These are phyloP conservation scores for Barnettozyma vustinii DNA, from an alignment of 805 yeast species.

Conservation along the genomic window DNA sequence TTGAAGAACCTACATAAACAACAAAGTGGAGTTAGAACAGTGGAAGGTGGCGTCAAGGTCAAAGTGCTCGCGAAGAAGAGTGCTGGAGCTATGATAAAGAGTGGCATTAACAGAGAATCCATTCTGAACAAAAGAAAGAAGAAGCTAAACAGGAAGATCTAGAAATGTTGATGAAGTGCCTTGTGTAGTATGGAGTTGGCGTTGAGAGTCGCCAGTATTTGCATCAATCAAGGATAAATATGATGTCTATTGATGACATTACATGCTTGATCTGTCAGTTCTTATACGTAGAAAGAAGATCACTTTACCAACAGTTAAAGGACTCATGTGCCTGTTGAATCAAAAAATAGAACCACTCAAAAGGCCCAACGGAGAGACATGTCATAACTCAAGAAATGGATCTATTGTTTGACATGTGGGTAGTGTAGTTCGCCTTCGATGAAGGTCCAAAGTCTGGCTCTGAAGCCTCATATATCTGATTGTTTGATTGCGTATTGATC, in stretches of 20 bases:
- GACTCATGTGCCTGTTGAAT: too few relatives aligned
- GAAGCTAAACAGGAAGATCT: constrained; percentile 19
- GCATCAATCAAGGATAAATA: neutral
- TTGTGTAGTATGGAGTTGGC: neutral
- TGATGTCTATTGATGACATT: too few relatives aligned
- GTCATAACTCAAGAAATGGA: too few relatives aligned
- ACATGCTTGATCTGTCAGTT: neutral
- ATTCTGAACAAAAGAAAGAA: constrained; percentile 23
- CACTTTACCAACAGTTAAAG: neutral
- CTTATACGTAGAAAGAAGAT: neutral
- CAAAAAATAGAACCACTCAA: too few relatives aligned
- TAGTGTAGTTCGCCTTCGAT: too few relatives aligned
- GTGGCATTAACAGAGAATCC: constrained; percentile 13
- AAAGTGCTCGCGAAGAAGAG: constrained; percentile 15
- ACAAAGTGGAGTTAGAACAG: constrained; percentile 14
- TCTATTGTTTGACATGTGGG: too few relatives aligned
- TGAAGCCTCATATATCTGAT: too few relatives aligned
- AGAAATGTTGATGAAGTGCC: neutral
- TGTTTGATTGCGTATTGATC: too few relatives aligned
- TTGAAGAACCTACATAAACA: constrained; percentile 12
- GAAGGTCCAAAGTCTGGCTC: too few relatives aligned
- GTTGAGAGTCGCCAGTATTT: neutral
- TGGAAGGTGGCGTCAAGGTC: constrained; percentile 21
- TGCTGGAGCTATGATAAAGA: constrained; percentile 10
- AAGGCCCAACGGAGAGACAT: too few relatives aligned